These are phyloP conservation scores for Stachybotrys chartarum DNA, from an alignment of 2,329 filamentous ascomycete genomes.

Conservation along the genomic window DNA sequence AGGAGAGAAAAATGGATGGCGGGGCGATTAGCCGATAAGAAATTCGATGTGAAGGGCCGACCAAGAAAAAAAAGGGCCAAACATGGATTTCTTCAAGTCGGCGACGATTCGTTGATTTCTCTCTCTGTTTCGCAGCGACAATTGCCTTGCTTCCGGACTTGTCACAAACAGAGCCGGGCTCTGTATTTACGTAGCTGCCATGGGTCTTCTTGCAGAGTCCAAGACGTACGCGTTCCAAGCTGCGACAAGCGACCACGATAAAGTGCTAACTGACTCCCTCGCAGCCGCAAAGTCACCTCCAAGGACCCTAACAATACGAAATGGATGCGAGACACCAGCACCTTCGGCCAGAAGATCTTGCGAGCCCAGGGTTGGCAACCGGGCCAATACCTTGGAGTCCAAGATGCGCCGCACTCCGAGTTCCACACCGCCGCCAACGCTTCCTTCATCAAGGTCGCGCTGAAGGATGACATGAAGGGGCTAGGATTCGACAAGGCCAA, in stretches of 20 bases:
- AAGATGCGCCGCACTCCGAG: slow-evolving; percentile 66
- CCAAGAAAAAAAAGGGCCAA: too few species aligned
- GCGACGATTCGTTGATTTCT: not conserved
- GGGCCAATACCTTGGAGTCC: slow-evolving; percentile 73
- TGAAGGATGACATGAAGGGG: slow-evolving; percentile 89
- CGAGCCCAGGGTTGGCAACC: slow-evolving; percentile 85
- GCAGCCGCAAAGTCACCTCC: slow-evolving; percentile 59
- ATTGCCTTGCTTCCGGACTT: not conserved
- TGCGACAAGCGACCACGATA: not conserved
- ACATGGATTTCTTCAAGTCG: too few species aligned
- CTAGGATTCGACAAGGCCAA: slow-evolving; percentile 74
- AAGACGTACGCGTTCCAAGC: slow-evolving; percentile 18
- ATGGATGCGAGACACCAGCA: slow-evolving; percentile 77
- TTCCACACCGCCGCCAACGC: slow-evolving; percentile 74
- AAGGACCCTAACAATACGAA: slow-evolving; percentile 92
- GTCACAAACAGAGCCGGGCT: not conserved
- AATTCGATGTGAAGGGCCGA: too few species aligned
- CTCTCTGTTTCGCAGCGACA: not conserved
- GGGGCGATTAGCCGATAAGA: too few species aligned
- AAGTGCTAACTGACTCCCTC: slow-evolving; percentile 6
- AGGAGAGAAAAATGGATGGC: too few species aligned
- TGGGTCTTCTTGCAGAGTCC: slow-evolving; percentile 28
- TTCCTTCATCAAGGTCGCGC: slow-evolving; percentile 73
- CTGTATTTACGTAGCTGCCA: slow-evolving; percentile 11
- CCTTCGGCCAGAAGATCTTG: slow-evolving; percentile 87